Base-by-base conservation (phyloP, 2,329 filamentous ascomycete genomes). In the Albophoma yamanashiensis region DNA sequence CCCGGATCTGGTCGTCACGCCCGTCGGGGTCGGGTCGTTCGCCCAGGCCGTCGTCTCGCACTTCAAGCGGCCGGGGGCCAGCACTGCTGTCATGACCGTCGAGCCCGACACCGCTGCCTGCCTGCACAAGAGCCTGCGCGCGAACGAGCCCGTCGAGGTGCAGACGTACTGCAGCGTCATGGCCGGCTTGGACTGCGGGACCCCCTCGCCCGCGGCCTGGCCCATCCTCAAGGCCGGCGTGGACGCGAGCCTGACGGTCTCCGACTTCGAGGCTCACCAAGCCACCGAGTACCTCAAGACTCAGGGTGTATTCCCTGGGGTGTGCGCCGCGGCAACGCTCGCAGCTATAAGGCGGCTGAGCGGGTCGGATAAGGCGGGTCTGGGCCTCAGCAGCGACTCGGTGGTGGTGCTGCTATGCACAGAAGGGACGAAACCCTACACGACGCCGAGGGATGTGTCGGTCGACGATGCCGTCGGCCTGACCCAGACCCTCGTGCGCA, bases 101-200 rank as follows among this genome's bases (percentile, higher is more conserved):
- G 90, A 93, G 69, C 85, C 89, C 0, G 83, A 86, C 22, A 83
- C 82, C 0, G 89, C 81, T 0, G 79, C 84, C 0, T 86, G 82
- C 63, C 70, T 89, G 9, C 78, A 78, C 60, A 76, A 78, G 42
- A 84, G 81, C 40, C 70, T 89, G 1, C 69, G 76, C 22, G 71
- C 70, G 0, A 83, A 81, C 0, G 65, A 77, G 42, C 71, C 79
- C 3, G 77, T 75, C 0, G 70, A 80, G 0, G 77, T 88, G 1
- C 61, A 70, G 9, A 89, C 87, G 0, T 76, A 74, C 0, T 73
- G 81, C 3, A 91, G 86, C 0, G 89, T 89, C 65, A 91, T 92
- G 88, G 79, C 81, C 45, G 89, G 88, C 0, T 82, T 92, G 75
- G 85, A 89, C 64, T 92, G 88, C 62, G 88, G 87, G 0, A 89